Percentiles rank a stretch among this genome's conserved stretches.
Conservation (phyloP, 2,329 filamentous ascomycete genomes). For the Trichoderma citrinoviride region DNA sequence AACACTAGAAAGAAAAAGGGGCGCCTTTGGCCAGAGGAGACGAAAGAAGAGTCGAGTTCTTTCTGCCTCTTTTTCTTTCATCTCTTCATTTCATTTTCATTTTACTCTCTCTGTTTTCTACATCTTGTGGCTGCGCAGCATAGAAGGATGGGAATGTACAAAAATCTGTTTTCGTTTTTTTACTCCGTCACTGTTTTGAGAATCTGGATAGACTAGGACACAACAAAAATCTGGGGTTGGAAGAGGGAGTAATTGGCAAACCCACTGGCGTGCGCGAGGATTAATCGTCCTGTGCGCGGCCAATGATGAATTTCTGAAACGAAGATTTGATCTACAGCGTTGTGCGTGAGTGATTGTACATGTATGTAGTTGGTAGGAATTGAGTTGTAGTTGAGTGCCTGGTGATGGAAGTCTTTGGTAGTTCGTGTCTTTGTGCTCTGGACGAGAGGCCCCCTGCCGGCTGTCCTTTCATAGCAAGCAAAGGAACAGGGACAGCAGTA, state of each 20-base stretch:
- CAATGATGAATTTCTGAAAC: slow-evolving; percentile 21
- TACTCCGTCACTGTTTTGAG: not conserved
- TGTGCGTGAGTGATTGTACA: not conserved
- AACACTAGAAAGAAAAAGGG: not conserved
- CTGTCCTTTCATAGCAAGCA: too few relatives aligned
- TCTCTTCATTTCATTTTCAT: not conserved
- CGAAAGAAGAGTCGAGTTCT: not conserved
- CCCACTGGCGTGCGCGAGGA: slow-evolving; percentile 17
- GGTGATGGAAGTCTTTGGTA: too few relatives aligned
- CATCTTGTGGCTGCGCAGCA: slow-evolving; percentile 20
- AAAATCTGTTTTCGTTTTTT: not conserved
- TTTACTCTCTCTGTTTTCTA: not conserved
- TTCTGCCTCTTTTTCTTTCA: not conserved
- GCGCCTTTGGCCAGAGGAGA: slow-evolving; percentile 13
- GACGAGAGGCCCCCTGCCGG: not conserved
- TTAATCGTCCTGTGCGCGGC: not conserved
- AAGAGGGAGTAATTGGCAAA: slow-evolving; percentile 20
- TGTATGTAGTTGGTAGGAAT: not conserved
- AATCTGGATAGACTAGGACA: slow-evolving; percentile 24
- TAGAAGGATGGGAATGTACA: slow-evolving; percentile 24
- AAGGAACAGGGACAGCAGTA: too few relatives aligned
- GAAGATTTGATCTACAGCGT: slow-evolving; percentile 5
- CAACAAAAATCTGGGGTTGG: not conserved
- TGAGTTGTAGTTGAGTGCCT: not conserved
- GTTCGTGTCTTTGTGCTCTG: not conserved